A percentile compares a stretch with the other conserved stretches of the same genome.
phyloP scores from a whole-genome alignment of 225 moss, liverwort and hornwort genomes.

The Physcomitrellopsis africana region DNA sequence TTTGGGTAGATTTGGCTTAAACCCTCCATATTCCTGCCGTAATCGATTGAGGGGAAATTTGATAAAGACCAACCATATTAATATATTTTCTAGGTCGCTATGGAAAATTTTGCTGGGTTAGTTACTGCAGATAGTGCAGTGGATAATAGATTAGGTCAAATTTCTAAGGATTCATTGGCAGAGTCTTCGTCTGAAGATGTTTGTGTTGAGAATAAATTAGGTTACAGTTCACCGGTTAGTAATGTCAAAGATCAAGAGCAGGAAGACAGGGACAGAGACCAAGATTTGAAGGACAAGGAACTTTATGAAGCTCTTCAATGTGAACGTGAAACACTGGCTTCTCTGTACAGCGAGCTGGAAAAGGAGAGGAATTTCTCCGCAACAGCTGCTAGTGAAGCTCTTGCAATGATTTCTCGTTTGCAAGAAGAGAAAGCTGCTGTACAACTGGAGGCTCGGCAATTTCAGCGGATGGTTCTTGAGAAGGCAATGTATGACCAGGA shows the following conservation, averaged over 20 bases:
- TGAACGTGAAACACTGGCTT: conserved; percentile 31
- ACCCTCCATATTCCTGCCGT: neutral
- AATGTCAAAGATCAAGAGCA: conserved; percentile 6
- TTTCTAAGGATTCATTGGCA: neutral
- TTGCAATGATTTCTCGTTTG: conserved; percentile 37
- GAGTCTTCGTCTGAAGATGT: conserved; percentile 4
- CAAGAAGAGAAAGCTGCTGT: conserved; percentile 39
- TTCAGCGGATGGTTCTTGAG: conserved; percentile 35
- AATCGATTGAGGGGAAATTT: neutral
- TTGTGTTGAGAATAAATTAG: neutral
- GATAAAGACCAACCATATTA: neutral
- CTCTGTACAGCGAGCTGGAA: conserved; percentile 31
- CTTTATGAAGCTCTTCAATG: conserved; percentile 26
- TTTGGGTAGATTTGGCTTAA: conserved; percentile 1
- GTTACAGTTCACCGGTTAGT: neutral
- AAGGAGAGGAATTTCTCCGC: conserved; percentile 34
- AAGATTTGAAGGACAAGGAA: conserved; percentile 21
- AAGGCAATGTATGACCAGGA: conserved; percentile 37
- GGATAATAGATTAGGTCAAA: neutral
- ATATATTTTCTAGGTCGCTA: neutral
- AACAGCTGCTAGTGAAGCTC: conserved; percentile 39
- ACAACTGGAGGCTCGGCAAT: conserved; percentile 34
- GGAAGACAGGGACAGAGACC: conserved; percentile 10
- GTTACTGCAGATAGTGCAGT: neutral
- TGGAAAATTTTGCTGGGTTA: neutral